A percentile compares a stretch with the other conserved stretches of the same genome.
phyloP scores from a whole-genome alignment of 2,329 filamentous ascomycete species.

The Talaromyces amestolkiae region DNA sequence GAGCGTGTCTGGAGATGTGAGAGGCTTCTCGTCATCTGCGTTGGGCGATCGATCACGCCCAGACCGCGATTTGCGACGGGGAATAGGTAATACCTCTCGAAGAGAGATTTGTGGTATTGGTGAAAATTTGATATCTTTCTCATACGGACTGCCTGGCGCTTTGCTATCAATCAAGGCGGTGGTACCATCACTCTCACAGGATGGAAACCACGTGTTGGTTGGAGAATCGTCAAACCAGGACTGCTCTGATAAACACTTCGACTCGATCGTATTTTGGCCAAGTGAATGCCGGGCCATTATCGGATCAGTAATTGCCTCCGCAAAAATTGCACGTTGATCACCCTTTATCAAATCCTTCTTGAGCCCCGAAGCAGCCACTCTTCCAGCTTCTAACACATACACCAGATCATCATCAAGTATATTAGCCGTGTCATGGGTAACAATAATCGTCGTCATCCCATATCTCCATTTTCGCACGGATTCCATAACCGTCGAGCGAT shows the following conservation, averaged over 20 bases:
- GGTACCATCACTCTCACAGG: neutral
- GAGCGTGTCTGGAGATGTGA: neutral
- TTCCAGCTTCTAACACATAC: conserved; percentile 72
- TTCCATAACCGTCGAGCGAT: conserved; percentile 66
- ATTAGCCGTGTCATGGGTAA: conserved; percentile 83
- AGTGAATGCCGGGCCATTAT: neutral
- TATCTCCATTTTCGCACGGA: conserved; percentile 73
- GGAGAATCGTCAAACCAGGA: neutral
- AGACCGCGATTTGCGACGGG: neutral
- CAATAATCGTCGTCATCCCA: conserved; percentile 84
- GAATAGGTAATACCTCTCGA: neutral
- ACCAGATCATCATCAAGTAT: conserved; percentile 72
- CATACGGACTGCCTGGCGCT: neutral
- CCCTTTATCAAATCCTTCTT: conserved; percentile 49
- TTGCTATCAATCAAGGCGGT: neutral
- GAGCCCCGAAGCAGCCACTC: conserved; percentile 67
- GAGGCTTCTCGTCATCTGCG: neutral
- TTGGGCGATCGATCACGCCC: neutral
- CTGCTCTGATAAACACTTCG: neutral
- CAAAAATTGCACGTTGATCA: conserved; percentile 3
- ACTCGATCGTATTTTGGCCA: neutral
- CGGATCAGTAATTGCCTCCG: neutral
- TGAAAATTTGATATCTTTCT: neutral
- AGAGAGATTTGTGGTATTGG: neutral
- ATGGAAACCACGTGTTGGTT: neutral